Percentiles rank a stretch among this genome's conserved stretches.
Evolutionary conservation across 106 monocot genomes (phyloP).

Genomic region (Dioscorea dumetorum): DNA sequence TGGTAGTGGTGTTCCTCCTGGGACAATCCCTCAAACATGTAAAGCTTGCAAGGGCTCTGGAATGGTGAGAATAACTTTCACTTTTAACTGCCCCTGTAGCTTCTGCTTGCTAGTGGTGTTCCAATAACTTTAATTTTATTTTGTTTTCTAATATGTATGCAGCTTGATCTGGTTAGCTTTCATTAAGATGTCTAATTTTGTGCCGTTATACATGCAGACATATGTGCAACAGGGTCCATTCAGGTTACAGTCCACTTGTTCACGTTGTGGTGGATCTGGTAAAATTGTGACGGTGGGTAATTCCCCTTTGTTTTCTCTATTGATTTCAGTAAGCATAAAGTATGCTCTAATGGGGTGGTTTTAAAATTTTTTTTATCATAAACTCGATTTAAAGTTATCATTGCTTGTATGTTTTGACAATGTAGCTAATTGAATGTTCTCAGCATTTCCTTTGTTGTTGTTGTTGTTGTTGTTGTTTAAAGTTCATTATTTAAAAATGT

Average conservation of each 20-base stretch:
- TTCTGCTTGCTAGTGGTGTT: too few species aligned
- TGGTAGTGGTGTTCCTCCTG: conserved; percentile 90
- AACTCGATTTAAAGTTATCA: too few species aligned
- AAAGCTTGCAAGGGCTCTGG: conserved; percentile 77
- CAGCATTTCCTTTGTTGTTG: too few species aligned
- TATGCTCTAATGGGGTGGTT: too few species aligned
- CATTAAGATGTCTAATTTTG: not conserved
- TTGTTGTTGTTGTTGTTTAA: too few species aligned
- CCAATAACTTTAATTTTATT: not conserved
- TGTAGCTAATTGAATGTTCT: too few species aligned
- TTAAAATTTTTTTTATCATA: too few species aligned
- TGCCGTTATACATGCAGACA: conserved; percentile 24
- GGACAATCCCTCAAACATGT: conserved; percentile 91
- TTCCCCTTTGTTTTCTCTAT: too few species aligned
- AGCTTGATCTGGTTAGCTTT: not conserved
- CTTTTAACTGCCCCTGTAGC: too few species aligned
- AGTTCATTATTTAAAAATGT: too few species aligned
- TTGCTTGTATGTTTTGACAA: too few species aligned
- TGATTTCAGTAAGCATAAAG: too few species aligned
- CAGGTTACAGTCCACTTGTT: conserved; percentile 67
- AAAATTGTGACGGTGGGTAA: conserved; percentile 60
- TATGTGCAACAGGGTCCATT: conserved; percentile 79
- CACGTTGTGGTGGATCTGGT: conserved; percentile 69
- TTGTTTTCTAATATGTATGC: not conserved
- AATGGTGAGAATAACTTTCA: conserved; percentile 64